These are phyloP conservation scores for Chaetomium sp. DNA, from an alignment of 2,329 filamentous ascomycete species.

Conservation along the genomic window DNA sequence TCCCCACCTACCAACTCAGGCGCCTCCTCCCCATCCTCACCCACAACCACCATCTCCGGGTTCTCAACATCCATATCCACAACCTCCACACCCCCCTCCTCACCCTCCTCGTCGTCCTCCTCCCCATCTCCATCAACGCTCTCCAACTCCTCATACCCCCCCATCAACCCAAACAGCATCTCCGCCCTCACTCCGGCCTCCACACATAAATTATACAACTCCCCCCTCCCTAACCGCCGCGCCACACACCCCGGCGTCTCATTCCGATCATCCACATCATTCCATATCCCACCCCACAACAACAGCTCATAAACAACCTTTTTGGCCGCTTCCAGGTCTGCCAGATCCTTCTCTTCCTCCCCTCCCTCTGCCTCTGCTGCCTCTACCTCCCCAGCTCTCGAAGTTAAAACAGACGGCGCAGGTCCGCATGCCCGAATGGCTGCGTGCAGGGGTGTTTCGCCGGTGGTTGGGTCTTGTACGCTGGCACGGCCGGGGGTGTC, in stretches of 20 bases:
- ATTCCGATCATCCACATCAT: conserved; percentile 77
- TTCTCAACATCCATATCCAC: conserved; percentile 33
- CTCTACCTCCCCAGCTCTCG: conserved; percentile 2
- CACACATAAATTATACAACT: conserved; percentile 75
- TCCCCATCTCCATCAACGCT: conserved; percentile 49
- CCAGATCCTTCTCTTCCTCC: conserved; percentile 24
- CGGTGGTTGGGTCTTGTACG: conserved; percentile 76
- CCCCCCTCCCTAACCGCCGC: conserved; percentile 56
- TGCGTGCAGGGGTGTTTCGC: conserved; percentile 82
- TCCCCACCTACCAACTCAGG: conserved; percentile 26
- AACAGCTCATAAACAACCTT: conserved; percentile 70
- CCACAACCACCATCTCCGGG: conserved; percentile 17
- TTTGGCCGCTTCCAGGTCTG: conserved; percentile 53
- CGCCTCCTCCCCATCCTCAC: conserved; percentile 29
- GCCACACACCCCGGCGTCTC: conserved; percentile 93
- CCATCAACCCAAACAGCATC: conserved; percentile 73
- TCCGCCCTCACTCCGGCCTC: conserved; percentile 89
- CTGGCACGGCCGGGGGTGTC: conserved; percentile 58
- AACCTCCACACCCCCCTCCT: conserved; percentile 39
- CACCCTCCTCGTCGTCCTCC: conserved; percentile 37
- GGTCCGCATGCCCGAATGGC: conserved; percentile 69
- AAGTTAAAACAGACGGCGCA: conserved; percentile 23
- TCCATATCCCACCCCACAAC: conserved; percentile 91
- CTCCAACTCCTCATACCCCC: conserved; percentile 69
- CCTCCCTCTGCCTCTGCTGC: conserved; percentile 4